These are phyloP conservation scores for Thelonectria olida DNA, from an alignment of 2,329 filamentous ascomycete species.

Conservation along the genomic window DNA sequence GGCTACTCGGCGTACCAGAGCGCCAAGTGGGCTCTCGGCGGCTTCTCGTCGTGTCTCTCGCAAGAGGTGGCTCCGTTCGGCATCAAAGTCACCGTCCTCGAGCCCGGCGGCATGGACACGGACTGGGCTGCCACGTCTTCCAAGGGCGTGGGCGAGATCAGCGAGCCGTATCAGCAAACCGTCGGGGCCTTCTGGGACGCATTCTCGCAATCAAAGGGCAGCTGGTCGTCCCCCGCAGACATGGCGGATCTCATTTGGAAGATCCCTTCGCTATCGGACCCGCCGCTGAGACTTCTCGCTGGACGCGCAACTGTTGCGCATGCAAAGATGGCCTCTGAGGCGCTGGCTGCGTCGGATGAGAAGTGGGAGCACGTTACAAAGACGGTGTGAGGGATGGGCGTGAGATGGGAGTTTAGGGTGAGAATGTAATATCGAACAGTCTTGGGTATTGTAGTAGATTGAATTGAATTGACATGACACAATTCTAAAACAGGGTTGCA, in stretches of 20 bases:
- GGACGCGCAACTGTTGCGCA: constrained; percentile 40
- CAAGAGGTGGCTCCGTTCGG: constrained; percentile 47
- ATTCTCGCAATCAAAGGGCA: constrained; percentile 1
- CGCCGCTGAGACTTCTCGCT: constrained; percentile 42
- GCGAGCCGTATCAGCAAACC: constrained; percentile 43
- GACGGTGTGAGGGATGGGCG: neutral
- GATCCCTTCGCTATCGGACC: constrained; percentile 35
- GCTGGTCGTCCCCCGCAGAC: constrained; percentile 30
- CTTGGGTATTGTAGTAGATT: too few species aligned
- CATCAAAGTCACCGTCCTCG: constrained; percentile 49
- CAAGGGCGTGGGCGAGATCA: constrained; percentile 39
- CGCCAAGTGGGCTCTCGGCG: constrained; percentile 49
- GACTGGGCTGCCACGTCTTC: constrained; percentile 48
- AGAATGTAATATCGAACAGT: too few species aligned
- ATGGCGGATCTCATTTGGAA: constrained; percentile 40
- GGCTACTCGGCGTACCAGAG: constrained; percentile 48
- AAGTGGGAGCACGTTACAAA: constrained; percentile 35
- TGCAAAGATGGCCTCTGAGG: constrained; percentile 25
- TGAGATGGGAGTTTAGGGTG: too few species aligned
- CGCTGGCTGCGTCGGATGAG: constrained; percentile 39
- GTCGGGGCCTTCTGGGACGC: constrained; percentile 43
- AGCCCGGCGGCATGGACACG: constrained; percentile 51
- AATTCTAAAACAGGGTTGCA: too few species aligned
- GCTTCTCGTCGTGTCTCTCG: constrained; percentile 47
- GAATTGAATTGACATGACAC: too few species aligned